Evolutionary conservation across 2,329 filamentous ascomycete species (phyloP).

Genomic region (Thermomyces lanuginosus): DNA sequence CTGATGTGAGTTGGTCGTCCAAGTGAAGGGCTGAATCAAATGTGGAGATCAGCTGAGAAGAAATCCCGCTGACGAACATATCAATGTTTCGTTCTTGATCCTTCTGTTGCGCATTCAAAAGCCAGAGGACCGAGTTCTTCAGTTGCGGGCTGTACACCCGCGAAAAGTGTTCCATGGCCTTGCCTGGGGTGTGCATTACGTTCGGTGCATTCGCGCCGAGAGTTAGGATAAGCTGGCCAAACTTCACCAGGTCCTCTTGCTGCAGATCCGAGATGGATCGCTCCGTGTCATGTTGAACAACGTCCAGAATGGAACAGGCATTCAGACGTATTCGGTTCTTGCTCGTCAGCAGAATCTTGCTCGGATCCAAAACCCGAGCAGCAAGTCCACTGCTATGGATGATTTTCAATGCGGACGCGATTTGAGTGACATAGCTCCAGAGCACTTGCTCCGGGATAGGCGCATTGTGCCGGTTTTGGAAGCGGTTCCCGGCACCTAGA

Average conservation of each 20-base stretch:
- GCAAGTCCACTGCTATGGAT: slow-evolving; percentile 72
- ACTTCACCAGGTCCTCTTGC: slow-evolving; percentile 68
- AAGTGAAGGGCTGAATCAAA: slow-evolving; percentile 67
- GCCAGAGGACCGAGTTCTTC: slow-evolving; percentile 64
- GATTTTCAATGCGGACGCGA: slow-evolving; percentile 70
- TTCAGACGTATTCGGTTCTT: slow-evolving; percentile 81
- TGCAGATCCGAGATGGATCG: slow-evolving; percentile 60
- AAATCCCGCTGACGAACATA: slow-evolving; percentile 61
- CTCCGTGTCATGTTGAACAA: slow-evolving; percentile 62
- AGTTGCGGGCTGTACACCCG: slow-evolving; percentile 64
- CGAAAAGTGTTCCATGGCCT: slow-evolving; percentile 59
- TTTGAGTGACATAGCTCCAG: slow-evolving; percentile 86
- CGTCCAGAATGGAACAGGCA: slow-evolving; percentile 77
- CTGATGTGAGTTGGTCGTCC: slow-evolving; percentile 55
- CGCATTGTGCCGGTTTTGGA: slow-evolving; percentile 23
- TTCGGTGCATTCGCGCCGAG: slow-evolving; percentile 54
- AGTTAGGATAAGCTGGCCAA: slow-evolving; percentile 70
- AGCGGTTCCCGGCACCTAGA: slow-evolving; percentile 23
- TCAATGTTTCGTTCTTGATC: slow-evolving; percentile 55
- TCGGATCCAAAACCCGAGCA: slow-evolving; percentile 69
- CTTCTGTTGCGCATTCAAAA: slow-evolving; percentile 50
- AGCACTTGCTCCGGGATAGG: slow-evolving; percentile 56
- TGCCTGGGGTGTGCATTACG: slow-evolving; percentile 46
- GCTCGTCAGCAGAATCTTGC: slow-evolving; percentile 76
- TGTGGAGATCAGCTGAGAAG: slow-evolving; percentile 55